Conservation (phyloP, 768 basidiomycete species). For the Mycena floridula region DNA sequence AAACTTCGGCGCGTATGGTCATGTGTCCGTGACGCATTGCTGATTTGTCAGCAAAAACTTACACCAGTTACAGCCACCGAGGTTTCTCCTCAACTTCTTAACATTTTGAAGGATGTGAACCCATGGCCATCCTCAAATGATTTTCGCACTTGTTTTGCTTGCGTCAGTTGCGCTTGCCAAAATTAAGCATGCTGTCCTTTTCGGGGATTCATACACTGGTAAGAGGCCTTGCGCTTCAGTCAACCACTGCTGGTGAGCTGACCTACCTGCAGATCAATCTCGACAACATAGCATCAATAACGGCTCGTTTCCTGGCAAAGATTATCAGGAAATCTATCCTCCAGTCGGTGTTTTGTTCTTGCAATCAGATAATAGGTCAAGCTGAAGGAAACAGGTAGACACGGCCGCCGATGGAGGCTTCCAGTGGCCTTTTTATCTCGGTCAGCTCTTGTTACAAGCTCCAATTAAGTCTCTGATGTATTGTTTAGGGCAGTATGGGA, state of each 20-base stretch:
- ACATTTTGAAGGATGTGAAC: too few species aligned
- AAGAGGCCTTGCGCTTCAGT: neutral
- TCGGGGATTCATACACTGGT: slow-evolving; percentile 7
- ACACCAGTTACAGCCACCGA: too few species aligned
- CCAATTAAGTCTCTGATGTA: slow-evolving; percentile 1
- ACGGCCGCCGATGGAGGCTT: slow-evolving; percentile 16
- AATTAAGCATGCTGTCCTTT: slow-evolving; percentile 3
- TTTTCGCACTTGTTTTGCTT: too few species aligned
- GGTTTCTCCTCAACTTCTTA: too few species aligned
- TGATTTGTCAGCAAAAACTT: too few species aligned
- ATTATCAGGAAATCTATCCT: slow-evolving; percentile 18
- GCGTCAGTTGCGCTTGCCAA: too few species aligned
- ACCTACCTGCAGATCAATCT: slow-evolving; percentile 12
- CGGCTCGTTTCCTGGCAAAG: slow-evolving; percentile 15
- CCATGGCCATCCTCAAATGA: too few species aligned
- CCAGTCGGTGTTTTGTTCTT: slow-evolving; percentile 8
- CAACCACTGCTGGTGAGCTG: neutral
- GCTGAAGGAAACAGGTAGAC: slow-evolving; percentile 7
- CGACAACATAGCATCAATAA: slow-evolving; percentile 16
- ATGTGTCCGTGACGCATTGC: too few species aligned
- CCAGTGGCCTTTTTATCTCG: slow-evolving; percentile 16
- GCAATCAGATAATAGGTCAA: neutral
- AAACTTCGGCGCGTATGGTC: too few species aligned
- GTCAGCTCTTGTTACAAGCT: neutral
- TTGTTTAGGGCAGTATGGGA: slow-evolving; percentile 15